Percentiles rank a stretch among this genome's conserved stretches.
phyloP scores from a whole-genome alignment of 139 green algal species.

The Mychonastes homosphaera region DNA sequence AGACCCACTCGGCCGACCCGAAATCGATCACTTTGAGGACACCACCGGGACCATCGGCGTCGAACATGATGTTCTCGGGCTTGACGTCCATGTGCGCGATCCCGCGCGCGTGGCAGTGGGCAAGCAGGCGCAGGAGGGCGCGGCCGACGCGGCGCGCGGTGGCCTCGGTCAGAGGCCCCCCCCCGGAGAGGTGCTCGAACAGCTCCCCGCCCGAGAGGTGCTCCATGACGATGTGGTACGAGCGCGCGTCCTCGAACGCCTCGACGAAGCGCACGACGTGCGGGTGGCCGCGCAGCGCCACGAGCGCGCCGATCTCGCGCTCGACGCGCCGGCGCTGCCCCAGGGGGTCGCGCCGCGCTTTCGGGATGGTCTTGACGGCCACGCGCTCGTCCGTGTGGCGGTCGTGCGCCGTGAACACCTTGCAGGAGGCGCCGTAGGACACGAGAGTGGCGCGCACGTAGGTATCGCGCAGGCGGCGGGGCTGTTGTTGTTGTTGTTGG shows the following conservation, averaged over 20 bases:
- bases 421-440: constrained; percentile 18
- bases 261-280: constrained; percentile 41
- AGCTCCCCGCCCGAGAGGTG: constrained; percentile 35
- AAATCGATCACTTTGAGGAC: constrained; percentile 37
- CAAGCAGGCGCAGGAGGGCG: constrained; percentile 50
- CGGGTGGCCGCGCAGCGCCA: constrained; percentile 35
- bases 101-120: constrained; percentile 59
- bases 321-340: constrained; percentile 29
- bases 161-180: constrained; percentile 34
- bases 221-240: constrained; percentile 48
- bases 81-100: constrained; percentile 83
- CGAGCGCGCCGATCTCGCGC: constrained; percentile 35
- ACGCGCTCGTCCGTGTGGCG: constrained; percentile 17
- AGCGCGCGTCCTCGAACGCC: constrained; percentile 30
- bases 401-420: constrained; percentile 17
- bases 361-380: constrained; percentile 39
- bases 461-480: no score
- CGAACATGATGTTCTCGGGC: constrained; percentile 88
- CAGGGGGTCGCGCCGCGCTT: constrained; percentile 21
- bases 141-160: constrained; percentile 30
- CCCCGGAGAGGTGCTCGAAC: constrained; percentile 47
- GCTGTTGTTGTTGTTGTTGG: constrained; percentile 2
- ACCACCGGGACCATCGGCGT: constrained; percentile 26
- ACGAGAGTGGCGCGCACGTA: constrained; percentile 22
- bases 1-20: constrained; percentile 20